Conservation (phyloP, 768 basidiomycete genomes). For the Calvatia gigantea region DNA sequence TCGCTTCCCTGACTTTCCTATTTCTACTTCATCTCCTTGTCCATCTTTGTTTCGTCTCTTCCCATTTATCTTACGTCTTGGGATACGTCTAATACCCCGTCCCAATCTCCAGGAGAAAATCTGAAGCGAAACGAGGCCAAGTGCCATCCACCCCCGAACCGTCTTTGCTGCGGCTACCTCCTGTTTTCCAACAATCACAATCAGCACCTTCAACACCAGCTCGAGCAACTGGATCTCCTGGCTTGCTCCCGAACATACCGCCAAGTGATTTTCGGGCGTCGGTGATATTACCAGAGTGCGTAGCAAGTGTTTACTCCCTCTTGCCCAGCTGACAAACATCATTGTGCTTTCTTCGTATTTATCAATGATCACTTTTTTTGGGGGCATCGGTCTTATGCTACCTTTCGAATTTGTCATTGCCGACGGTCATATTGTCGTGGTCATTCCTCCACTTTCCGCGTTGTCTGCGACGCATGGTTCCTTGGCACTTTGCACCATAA, state of each 20-base stretch:
- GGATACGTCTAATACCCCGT: background rate
- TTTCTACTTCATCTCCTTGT: constrained; percentile 17
- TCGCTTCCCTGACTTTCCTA: background rate
- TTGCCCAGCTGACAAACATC: background rate
- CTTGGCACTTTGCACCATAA: background rate
- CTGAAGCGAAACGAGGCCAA: constrained; percentile 58
- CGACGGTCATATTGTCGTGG: constrained; percentile 12
- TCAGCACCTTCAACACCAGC: background rate
- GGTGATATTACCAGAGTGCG: constrained; percentile 82
- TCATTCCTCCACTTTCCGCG: constrained; percentile 9
- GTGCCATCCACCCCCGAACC: constrained; percentile 21
- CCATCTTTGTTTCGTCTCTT: constrained; percentile 20
- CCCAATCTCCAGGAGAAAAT: constrained; percentile 59
- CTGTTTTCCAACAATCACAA: background rate
- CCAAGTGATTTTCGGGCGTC: constrained; percentile 84
- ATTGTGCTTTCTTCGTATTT: background rate
- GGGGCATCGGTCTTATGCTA: constrained; percentile 12
- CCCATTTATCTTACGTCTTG: constrained; percentile 6
- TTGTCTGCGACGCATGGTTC: constrained; percentile 1
- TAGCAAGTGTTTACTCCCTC: constrained; percentile 26
- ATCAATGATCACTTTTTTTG: background rate
- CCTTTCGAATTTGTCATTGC: constrained; percentile 9
- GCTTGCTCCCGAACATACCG: constrained; percentile 51
- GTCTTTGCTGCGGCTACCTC: background rate
- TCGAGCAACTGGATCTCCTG: constrained; percentile 1